Conservation (phyloP, 495 filamentous ascomycete genomes). For the Annulohypoxylon moriforme region DNA sequence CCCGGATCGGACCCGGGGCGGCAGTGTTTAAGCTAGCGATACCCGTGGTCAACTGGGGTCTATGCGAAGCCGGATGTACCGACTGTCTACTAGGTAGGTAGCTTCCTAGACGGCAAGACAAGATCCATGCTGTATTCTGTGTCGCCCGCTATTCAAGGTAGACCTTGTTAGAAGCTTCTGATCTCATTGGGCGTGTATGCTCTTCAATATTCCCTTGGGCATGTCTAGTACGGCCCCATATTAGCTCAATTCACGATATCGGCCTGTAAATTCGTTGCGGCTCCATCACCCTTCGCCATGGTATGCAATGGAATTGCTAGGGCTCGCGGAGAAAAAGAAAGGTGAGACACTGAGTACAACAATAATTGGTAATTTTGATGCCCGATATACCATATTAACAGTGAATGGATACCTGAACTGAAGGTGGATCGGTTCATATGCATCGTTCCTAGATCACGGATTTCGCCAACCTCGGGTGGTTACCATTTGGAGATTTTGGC, state of each 20-base stretch:
- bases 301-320: background rate
- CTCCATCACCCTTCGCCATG: background rate
- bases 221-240: background rate
- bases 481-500: background rate
- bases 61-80: background rate
- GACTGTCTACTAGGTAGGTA: background rate
- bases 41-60: background rate
- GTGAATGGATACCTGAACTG: background rate
- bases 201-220: background rate
- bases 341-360: background rate
- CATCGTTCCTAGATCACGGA: background rate
- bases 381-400: background rate
- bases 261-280: background rate
- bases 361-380: background rate
- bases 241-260: background rate
- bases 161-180: background rate
- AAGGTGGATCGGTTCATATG: background rate
- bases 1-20: background rate
- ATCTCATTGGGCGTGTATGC: background rate
- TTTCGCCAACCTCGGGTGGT: background rate
- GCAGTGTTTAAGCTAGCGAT: background rate
- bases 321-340: background rate
- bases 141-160: background rate
- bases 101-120: background rate
- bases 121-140: background rate